Percentiles rank a stretch among this genome's conserved stretches.
phyloP scores from a whole-genome alignment of 148 eudicot species.

The Fagopyrum tataricum region DNA sequence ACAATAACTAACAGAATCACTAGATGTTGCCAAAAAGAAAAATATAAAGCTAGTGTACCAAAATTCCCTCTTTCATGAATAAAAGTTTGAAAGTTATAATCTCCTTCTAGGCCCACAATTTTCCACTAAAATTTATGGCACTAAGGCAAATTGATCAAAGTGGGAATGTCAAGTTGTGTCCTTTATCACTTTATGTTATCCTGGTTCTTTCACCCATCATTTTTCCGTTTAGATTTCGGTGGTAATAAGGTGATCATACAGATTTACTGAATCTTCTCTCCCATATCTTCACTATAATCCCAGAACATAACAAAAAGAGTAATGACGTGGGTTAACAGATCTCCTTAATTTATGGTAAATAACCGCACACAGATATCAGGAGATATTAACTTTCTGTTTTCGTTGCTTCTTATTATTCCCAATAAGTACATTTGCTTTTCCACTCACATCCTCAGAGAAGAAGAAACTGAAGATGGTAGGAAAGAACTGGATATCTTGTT shows the following conservation, averaged over 20 bases:
- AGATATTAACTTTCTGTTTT: no score
- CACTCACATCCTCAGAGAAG: slow-evolving; percentile 1
- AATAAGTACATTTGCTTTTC: not conserved
- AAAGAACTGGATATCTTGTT: not conserved
- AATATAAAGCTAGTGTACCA: not conserved
- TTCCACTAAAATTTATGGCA: not conserved
- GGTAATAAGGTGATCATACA: not conserved
- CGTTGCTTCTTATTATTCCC: no score
- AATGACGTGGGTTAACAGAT: not conserved
- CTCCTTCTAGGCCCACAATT: not conserved
- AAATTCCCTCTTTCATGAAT: not conserved
- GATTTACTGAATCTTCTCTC: not conserved
- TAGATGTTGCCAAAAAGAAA: not conserved
- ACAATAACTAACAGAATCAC: not conserved
- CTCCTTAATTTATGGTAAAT: not conserved
- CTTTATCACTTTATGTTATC: not conserved
- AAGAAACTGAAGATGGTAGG: not conserved
- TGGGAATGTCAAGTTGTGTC: not conserved
- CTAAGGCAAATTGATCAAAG: not conserved
- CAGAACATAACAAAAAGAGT: not conserved
- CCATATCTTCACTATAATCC: not conserved
- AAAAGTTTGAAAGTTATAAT: not conserved
- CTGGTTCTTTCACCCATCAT: not conserved
- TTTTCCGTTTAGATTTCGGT: not conserved
- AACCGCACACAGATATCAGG: not conserved